A percentile compares a stretch with the other conserved stretches of the same genome.
Conservation (phyloP, 805 yeast species). For the Metschnikowia vanudenii region DNA sequence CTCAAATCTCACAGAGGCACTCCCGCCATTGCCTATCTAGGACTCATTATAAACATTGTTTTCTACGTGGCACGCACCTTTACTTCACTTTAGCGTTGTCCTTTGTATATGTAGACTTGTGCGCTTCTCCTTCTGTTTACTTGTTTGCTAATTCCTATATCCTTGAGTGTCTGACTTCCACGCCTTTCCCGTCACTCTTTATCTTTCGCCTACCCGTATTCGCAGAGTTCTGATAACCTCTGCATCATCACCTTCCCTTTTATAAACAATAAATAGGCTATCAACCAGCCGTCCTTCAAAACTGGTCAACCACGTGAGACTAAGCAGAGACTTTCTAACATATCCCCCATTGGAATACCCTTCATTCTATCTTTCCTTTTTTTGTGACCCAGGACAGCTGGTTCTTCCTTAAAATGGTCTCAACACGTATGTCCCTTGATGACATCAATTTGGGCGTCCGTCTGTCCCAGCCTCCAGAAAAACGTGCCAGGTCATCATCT, state of each 20-base stretch:
- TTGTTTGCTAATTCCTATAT: background rate
- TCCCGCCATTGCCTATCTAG: constrained; percentile 7
- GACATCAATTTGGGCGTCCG: constrained; percentile 9
- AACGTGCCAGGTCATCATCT: constrained; percentile 36
- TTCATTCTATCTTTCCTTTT: background rate
- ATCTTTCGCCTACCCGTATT: background rate
- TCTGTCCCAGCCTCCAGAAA: constrained; percentile 9
- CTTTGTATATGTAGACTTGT: background rate
- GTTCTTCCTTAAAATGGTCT: constrained; percentile 2
- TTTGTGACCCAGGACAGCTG: background rate
- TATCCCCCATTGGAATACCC: too few relatives aligned
- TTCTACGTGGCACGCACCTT: constrained; percentile 2
- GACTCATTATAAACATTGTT: constrained; percentile 6
- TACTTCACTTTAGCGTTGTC: background rate
- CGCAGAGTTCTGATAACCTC: background rate
- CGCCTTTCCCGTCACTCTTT: background rate
- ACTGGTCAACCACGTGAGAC: too few relatives aligned
- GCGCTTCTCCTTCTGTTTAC: too few relatives aligned
- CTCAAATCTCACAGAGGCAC: background rate
- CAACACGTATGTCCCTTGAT: constrained; percentile 6
- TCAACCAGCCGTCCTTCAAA: too few relatives aligned
- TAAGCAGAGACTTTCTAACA: too few relatives aligned
- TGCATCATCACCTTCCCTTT: background rate
- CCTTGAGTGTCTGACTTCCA: background rate
- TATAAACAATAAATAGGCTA: background rate